Evolutionary conservation across 345 rosid genomes (phyloP).

Genomic region (Acer campestre): DNA sequence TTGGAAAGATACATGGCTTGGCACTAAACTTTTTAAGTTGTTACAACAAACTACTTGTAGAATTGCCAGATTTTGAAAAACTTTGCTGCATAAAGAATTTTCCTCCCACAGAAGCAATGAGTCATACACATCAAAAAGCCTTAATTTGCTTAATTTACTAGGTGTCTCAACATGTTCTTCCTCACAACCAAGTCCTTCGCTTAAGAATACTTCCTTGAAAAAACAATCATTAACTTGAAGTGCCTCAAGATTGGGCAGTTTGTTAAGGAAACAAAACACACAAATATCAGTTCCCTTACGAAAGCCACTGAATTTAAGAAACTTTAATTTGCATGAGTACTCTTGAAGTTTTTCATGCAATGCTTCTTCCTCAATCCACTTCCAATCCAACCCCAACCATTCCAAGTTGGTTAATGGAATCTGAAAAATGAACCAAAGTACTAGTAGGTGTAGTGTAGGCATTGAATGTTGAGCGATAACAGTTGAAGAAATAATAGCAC

Average conservation of each 20-base stretch:
- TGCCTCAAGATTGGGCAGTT: background rate
- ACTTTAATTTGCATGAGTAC: background rate
- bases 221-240: background rate
- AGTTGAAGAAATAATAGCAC: no score
- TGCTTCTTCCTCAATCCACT: background rate
- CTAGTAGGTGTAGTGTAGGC: background rate
- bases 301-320: background rate
- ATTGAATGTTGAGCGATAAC: background rate
- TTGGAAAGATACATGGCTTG: constrained; percentile 10
- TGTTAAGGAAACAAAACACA: background rate
- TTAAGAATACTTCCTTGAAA: background rate
- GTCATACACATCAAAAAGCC: background rate
- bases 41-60: constrained; percentile 5
- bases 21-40: constrained; percentile 15
- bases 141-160: background rate
- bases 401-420: background rate
- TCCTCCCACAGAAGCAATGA: background rate
- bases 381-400: background rate
- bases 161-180: background rate
- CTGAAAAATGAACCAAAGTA: constrained; percentile 3
- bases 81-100: background rate
- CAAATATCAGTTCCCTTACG: background rate
- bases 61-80: constrained; percentile 5
- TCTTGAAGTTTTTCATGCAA: background rate
- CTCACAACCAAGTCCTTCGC: background rate